Evolutionary conservation across 257 asterid species (phyloP).

Genomic region (Nicotiana sylvestris): DNA sequence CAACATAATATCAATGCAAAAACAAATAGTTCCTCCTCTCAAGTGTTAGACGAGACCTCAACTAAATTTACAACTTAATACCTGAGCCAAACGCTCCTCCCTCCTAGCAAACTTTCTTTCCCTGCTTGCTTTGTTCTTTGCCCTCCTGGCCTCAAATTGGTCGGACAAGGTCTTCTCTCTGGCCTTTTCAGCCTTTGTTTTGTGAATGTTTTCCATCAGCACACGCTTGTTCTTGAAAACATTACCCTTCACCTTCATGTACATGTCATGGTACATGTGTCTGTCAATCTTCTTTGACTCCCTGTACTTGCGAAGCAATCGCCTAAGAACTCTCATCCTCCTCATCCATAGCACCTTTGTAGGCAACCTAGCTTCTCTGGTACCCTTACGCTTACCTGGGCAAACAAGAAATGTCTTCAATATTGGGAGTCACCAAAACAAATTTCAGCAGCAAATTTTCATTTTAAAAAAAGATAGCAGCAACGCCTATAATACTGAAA

Average conservation of each 20-base stretch:
- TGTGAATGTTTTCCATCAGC: constrained; percentile 6
- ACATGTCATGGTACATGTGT: constrained; percentile 9
- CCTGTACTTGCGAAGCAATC: not conserved
- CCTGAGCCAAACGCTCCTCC: constrained; percentile 13
- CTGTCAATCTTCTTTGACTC: constrained; percentile 1
- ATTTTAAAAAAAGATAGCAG: not conserved
- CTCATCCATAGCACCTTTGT: constrained; percentile 9
- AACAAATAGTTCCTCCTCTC: not conserved
- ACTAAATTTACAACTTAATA: not conserved
- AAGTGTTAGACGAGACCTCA: not conserved
- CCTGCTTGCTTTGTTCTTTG: constrained; percentile 5
- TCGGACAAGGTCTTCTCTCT: constrained; percentile 1
- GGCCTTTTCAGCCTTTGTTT: constrained; percentile 7
- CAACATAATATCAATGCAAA: not conserved
- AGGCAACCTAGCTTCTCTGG: constrained; percentile 10
- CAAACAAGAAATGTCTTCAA: not conserved
- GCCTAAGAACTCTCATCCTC: constrained; percentile 10
- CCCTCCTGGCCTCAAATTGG: constrained; percentile 12
- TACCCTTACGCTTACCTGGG: constrained; percentile 5
- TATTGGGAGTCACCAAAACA: not conserved
- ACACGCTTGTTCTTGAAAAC: constrained; percentile 11
- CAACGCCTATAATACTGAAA: not conserved
- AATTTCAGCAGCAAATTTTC: not conserved
- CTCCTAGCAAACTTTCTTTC: constrained; percentile 10
- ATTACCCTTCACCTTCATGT: constrained; percentile 8